Evolutionary conservation across 352 stramenopile species (phyloP), one percentile per base, ranked within the genome.

Genomic region (Pythium brassicae): DNA sequence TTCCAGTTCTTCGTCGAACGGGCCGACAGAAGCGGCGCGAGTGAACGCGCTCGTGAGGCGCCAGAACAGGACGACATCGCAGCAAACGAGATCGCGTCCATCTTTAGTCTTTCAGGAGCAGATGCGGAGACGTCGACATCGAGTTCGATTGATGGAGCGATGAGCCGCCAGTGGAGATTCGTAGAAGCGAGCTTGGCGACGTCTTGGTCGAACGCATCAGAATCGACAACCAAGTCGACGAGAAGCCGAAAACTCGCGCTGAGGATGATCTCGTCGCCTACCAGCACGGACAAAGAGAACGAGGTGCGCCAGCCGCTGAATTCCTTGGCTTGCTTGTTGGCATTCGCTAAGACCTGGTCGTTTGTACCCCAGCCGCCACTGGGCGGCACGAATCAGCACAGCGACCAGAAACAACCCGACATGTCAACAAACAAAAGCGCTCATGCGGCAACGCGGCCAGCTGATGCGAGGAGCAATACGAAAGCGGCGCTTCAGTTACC

Each of bases 201-300:
- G 39, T 20, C 3, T 22, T 14, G 19, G 39, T 44, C 39, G 14
- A 20, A 44, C 39, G 17, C 14, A 15, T 8, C 39, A 44, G 10
- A 14, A 44, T 15, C 19, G 39, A 44, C 49, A 19, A 10, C 26
- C 19, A 57, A 50, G 15, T 25, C 27, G 20, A 43, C 14, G 25
- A 49, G 43, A 22, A 14, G 9, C 39, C 15, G 39, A 44, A 44
- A 44, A 9, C 39, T 44, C 19, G 39, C 39, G 39, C 39, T 44
- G n/a, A 27, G 34, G 20, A 26, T 25, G 49, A 14, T 11, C 23
- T 1, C 27, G 29, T 9, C 17, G 19, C 20, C 22, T 7, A 22
- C 6, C 20, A 22, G 27, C 29, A 29, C 26, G 10, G 26, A 50
- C 40, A 57, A 57, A 50, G 52, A 57, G 23, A 57, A 57, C 20